Evolutionary conservation across 371 early-diverging fungal genomes (phyloP).

Genomic region (Mucor sp.): DNA sequence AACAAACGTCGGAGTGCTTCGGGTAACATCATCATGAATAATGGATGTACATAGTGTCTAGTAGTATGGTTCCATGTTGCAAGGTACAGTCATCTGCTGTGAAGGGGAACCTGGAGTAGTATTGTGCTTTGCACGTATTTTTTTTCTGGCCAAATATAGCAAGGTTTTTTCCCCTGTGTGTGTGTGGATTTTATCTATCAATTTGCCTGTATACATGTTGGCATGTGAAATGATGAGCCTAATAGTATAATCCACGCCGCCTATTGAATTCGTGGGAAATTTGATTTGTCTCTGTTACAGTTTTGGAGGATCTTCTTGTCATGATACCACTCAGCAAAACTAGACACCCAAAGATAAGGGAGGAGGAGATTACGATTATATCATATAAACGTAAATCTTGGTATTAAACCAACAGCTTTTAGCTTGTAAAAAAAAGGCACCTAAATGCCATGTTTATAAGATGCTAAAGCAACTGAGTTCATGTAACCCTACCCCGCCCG

Average conservation of each 20-base stretch:
- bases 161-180: not conserved
- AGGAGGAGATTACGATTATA: not conserved
- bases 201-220: not conserved
- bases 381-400: not conserved
- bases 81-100: not conserved
- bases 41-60: not conserved
- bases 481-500: conserved; percentile 19
- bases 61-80: not conserved
- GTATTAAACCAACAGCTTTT: not conserved
- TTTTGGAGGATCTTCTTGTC: not conserved
- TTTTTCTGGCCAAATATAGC: not conserved
- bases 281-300: not conserved
- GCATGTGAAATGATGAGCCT: conserved; percentile 7
- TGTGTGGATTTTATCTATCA: not conserved
- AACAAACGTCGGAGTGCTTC: conserved; percentile 6
- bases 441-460: not conserved
- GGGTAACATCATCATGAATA: conserved; percentile 5
- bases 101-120: not conserved
- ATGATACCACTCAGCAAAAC: not conserved
- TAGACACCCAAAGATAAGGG: not conserved
- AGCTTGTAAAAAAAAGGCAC: not conserved
- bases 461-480: conserved; percentile 1
- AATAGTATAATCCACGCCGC: not conserved
- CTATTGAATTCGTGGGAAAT: conserved; percentile 11
- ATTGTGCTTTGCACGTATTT: not conserved